Evolutionary conservation across 1,284 basidiomycete species (phyloP).

Genomic region (Sanghuangporus sanghuang): DNA sequence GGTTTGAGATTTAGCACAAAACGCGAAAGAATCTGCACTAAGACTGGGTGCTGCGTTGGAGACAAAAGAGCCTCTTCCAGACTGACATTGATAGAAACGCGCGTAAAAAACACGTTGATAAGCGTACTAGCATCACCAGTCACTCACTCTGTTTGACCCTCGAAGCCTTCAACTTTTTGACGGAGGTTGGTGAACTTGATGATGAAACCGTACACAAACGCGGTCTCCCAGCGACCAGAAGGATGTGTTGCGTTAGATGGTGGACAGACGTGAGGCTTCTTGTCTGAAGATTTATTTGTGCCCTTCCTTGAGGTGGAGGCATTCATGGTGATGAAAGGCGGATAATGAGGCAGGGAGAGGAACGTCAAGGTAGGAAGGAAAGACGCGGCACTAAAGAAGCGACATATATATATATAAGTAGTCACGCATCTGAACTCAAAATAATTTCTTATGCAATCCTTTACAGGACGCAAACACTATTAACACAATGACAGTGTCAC

Average conservation of each 20-base stretch:
- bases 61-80: constrained; percentile 71
- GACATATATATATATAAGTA: background rate
- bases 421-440: background rate
- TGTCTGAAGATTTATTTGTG: constrained; percentile 29
- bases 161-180: constrained; percentile 68
- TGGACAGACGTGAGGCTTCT: constrained; percentile 68
- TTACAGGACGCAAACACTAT: background rate
- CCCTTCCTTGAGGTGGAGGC: constrained; percentile 10
- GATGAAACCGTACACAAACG: constrained; percentile 79
- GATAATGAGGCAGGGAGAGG: background rate
- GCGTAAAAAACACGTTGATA: constrained; percentile 10
- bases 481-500: too few relatives aligned
- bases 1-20: constrained; percentile 77
- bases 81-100: constrained; percentile 33
- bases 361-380: constrained; percentile 4
- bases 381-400: background rate
- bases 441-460: background rate
- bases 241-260: constrained; percentile 69
- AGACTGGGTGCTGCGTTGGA: constrained; percentile 60
- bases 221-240: constrained; percentile 75
- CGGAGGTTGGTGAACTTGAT: constrained; percentile 72
- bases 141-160: constrained; percentile 75
- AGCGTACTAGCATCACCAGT: constrained; percentile 1
- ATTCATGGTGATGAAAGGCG: constrained; percentile 6
- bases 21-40: constrained; percentile 62